Base-by-base conservation (phyloP, 768 basidiomycete species). In the Trametes meyenii region DNA sequence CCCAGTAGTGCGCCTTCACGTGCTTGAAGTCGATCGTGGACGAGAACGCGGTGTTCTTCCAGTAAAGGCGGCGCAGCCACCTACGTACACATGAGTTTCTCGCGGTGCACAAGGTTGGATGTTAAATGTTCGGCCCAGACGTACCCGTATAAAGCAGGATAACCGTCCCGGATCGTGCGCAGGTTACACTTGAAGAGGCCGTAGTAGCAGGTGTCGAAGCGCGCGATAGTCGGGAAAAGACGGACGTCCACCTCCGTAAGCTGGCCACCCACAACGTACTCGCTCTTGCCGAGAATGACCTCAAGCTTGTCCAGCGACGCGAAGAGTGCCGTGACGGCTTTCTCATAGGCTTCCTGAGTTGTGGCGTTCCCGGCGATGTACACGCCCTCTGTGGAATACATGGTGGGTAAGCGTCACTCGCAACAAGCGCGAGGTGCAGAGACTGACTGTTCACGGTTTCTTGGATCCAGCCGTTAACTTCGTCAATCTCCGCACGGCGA, bases 101-200 rank as follows among this genome's bases (percentile, higher is more conserved):
- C 29, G 29, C 29, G 29, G 29, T 8, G 29, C 29, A 33, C 8
- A 33, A 3, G 4, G 29, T 33, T 33, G 29, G 29, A 8, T 33
- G 29, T 33, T 8, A 33, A 33, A 33, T 33, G 8, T 33, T 33
- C 29, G 29, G 8, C 29, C 4, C 29, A 33, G 29, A 33, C 29
- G 29, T 33, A 33, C 29, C 29, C 29, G 29, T 33, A 3, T 33
- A 33, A 33, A 3, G 86, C 83, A 19, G 96, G 95, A 75, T 95
- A 98, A 5, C 90, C 90, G 67, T 86, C 77, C 33, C 96, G 91
- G 70, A 97, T 91, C 48, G 83, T 86, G 38, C 88, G 86, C 64
- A 93, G 71, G 78, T 96, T 94, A 77, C 93, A 95, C 69, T 97
- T 97, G 83, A 98, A 98, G 73, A 94, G 92, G 0, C 88, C 85